Base-by-base conservation (phyloP, 2,329 filamentous ascomycete species). In the Monosporascus sp. region DNA sequence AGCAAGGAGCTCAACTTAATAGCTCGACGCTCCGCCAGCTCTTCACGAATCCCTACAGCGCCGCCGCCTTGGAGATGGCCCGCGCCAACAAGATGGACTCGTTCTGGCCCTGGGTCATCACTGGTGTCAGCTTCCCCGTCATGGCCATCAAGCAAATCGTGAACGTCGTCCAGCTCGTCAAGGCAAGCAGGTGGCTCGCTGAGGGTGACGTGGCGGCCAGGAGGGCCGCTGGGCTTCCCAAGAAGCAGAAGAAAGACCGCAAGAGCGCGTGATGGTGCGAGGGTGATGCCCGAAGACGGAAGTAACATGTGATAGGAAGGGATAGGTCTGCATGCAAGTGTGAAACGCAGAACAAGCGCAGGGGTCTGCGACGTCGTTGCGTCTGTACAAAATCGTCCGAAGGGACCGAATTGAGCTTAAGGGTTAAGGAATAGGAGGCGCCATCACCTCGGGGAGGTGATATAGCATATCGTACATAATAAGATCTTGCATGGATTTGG, bases 111-210 rank as follows among this genome's bases (percentile, higher is more conserved):
- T 81, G 78, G 94, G 81, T 94, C 49, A 80, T 97, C 59, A 88
- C 90, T 45, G 83, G 84, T 26, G 74, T 95, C 63, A 92, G 89
- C 65, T 85, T 88, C 61, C 92, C 92, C 14, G 78, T 97, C 69
- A 97, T 97, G 92, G 76, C 84, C 24, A 80, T 86, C 62, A 99
- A 99, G 81, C 94, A 99, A 70, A 80, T 88, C 66, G 90, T 97
- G 79, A 99, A 99, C 66, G 80, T 97, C 49, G 82, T 97, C 48
- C 94, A 99, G 77, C 81, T 99, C 63, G 83, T 96, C 66, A 96
- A 97, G 73, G 94, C 94, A 7, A 92, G 91, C 73, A 85, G 85
- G 67, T 95, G 90, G 86, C 79, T 99, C 40, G 94, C 91, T 0
- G 92, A 97, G 73, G 91, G 91, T n/a, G 94, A 99, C 65, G 72